These are phyloP conservation scores for Stagonosporopsis vannaccii DNA, from an alignment of 2,329 filamentous ascomycete species.

Conservation along the genomic window DNA sequence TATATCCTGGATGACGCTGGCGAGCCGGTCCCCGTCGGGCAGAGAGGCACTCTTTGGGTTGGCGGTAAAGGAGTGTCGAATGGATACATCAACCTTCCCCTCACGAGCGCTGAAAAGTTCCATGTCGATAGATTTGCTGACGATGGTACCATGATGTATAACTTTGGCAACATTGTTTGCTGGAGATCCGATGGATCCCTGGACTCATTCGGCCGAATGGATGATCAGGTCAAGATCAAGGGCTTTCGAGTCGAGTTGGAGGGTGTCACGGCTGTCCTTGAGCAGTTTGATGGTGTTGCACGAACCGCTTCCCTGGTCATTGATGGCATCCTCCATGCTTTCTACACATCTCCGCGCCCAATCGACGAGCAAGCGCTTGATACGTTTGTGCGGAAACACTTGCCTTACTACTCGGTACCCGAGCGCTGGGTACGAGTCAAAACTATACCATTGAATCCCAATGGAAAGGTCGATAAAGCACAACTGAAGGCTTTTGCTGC, in stretches of 20 bases:
- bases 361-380: slow-evolving; percentile 47
- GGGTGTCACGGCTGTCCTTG: slow-evolving; percentile 56
- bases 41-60: slow-evolving; percentile 64
- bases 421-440: slow-evolving; percentile 54
- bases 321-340: slow-evolving; percentile 59
- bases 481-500: slow-evolving; percentile 48
- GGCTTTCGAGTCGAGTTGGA: slow-evolving; percentile 69
- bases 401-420: slow-evolving; percentile 66
- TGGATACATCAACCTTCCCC: slow-evolving; percentile 63
- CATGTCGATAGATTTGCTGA: slow-evolving; percentile 60
- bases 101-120: slow-evolving; percentile 60
- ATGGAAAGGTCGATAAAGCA: slow-evolving; percentile 65
- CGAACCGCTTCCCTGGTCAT: slow-evolving; percentile 59
- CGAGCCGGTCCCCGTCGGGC: slow-evolving; percentile 56
- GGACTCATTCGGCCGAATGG: slow-evolving; percentile 63
- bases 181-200: slow-evolving; percentile 63
- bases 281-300: slow-evolving; percentile 55
- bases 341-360: slow-evolving; percentile 53
- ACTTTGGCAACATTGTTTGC: slow-evolving; percentile 65
- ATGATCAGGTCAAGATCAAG: slow-evolving; percentile 69
- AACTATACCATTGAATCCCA: slow-evolving; percentile 59
- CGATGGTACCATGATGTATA: slow-evolving; percentile 64
- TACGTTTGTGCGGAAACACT: slow-evolving; percentile 51
- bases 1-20: slow-evolving; percentile 61
- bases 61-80: slow-evolving; percentile 63